Evolutionary conservation across 2,329 filamentous ascomycete species (phyloP).

Genomic region (Alternaria arbusti): DNA sequence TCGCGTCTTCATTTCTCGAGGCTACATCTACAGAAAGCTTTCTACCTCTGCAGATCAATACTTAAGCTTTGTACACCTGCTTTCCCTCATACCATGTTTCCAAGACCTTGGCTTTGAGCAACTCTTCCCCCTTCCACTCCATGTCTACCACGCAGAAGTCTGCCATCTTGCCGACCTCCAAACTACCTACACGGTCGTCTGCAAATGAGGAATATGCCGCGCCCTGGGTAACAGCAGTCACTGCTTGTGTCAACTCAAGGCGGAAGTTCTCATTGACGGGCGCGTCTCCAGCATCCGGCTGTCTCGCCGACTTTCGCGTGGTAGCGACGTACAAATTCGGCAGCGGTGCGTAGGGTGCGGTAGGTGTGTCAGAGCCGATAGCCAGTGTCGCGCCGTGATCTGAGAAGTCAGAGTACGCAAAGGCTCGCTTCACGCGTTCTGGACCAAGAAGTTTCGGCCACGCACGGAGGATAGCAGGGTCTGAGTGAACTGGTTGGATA

Average conservation of each 20-base stretch:
- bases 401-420: constrained; percentile 69
- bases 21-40: not conserved
- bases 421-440: constrained; percentile 63
- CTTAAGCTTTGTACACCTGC: constrained; percentile 28
- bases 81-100: constrained; percentile 63
- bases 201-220: constrained; percentile 66
- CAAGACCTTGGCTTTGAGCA: constrained; percentile 55
- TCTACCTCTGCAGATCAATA: not conserved
- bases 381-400: constrained; percentile 60
- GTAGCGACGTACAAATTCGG: constrained; percentile 66
- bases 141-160: constrained; percentile 65
- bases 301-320: constrained; percentile 62
- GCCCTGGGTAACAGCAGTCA: constrained; percentile 62
- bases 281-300: constrained; percentile 50
- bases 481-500: constrained; percentile 92
- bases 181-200: constrained; percentile 60
- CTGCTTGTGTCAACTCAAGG: constrained; percentile 60
- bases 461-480: constrained; percentile 68
- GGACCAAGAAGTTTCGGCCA: constrained; percentile 66
- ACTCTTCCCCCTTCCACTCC: constrained; percentile 55
- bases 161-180: constrained; percentile 61
- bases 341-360: constrained; percentile 62
- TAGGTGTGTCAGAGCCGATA: constrained; percentile 66
- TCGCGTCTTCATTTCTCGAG: not conserved
- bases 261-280: constrained; percentile 62